Percentiles rank a stretch among this genome's conserved stretches.
These are phyloP conservation scores for Volvox carteri DNA, from an alignment of 163 green algal species.

Conservation along the genomic window DNA sequence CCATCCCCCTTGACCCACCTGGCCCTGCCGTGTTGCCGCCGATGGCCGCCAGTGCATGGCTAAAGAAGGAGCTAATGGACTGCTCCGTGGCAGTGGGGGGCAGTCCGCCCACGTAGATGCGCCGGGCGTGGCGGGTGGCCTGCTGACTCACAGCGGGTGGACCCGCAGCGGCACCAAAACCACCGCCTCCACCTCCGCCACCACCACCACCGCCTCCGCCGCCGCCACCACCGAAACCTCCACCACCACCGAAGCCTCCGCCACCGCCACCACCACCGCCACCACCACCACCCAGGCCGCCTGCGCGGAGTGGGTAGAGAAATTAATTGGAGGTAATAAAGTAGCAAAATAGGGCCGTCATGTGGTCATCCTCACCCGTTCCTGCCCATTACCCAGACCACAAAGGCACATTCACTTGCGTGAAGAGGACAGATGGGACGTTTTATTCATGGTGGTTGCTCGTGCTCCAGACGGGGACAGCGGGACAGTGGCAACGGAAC, in stretches of 20 bases:
- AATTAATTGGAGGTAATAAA: no score
- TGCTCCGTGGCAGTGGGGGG: constrained; percentile 90
- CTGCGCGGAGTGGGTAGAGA: background rate
- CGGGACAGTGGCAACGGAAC: no score
- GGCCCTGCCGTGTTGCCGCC: constrained; percentile 91
- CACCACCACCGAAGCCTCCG: background rate
- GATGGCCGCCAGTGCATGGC: constrained; percentile 91
- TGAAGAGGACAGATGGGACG: no score
- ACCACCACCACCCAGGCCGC: background rate
- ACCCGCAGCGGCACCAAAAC: constrained; percentile 1
- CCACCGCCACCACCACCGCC: background rate
- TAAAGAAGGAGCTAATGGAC: constrained; percentile 93
- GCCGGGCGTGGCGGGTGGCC: constrained; percentile 92
- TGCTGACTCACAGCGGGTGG: constrained; percentile 64
- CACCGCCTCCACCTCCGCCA: background rate
- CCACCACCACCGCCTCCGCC: background rate
- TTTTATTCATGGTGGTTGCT: no score
- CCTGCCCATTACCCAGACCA: no score
- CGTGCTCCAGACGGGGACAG: no score
- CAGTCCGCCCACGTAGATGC: constrained; percentile 96
- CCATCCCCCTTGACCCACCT: constrained; percentile 60
- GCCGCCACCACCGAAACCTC: background rate
- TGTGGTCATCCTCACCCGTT: no score
- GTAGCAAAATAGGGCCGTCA: no score
- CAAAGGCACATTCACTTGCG: no score